Evolutionary conservation across 2,329 filamentous ascomycete species (phyloP), one percentile per base, ranked within the genome.

Genomic region (Colletotrichum cereale): DNA sequence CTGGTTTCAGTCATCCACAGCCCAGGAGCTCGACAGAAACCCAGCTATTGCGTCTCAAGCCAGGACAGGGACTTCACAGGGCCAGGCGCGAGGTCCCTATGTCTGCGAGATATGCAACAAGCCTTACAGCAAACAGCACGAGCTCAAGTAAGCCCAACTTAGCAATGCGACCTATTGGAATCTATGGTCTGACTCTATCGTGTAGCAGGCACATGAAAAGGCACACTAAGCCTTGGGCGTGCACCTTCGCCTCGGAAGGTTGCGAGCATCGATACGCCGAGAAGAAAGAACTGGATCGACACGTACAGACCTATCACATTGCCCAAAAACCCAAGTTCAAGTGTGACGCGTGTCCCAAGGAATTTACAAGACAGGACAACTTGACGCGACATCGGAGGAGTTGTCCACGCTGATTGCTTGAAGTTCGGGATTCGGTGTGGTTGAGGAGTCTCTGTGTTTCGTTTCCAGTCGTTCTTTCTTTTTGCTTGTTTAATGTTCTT

Each of bases 121-220:
- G 12, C 0, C 2, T 40, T 57, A 24, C 55, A 11, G 16, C 12
- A 34, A 40, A 24, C 16, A 52, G 16, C 48, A 52, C 48, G 3
- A 31, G 14, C 26, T 36, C 5, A 57, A 40, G 31, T 24, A 36
- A 57, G 36, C 12, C 4, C 10, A n/a, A 24, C 2, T 26, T 6
- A 7, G 18, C 3, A 5, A 12, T 3, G 11, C 8, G 7, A 11
- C 4, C 7, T 34, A 10, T 34, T 34, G 2, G 29, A 5, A n/a
- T 14, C 8, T 6, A 14, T 4, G 3, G 3, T n/a, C 50, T 55
- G 29, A 57, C 55, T 31, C n/a, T 5, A 7, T 6, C 7, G 50
- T 55, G 50, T 4, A 71, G 67, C 3, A 56, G 11, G 18, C 67
- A 71, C 14, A 10, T 24, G 42, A 71, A 67, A 11, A 29, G 6